Evolutionary conservation across 148 eudicot genomes (phyloP).

Genomic region (Mesembryanthemum crystallinum): DNA sequence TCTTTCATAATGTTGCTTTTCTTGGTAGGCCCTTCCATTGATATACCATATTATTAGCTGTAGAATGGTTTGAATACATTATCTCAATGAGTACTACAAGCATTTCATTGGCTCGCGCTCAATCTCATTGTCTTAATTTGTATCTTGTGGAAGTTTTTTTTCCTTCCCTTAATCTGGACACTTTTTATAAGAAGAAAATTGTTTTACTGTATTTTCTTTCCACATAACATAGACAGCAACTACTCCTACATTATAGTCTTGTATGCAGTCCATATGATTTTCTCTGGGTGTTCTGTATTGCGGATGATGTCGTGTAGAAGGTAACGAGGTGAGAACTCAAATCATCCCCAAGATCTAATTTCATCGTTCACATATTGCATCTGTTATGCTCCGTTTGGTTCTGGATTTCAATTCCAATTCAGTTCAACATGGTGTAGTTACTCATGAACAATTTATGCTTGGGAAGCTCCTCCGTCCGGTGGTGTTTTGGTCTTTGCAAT

Average conservation of each 20-base stretch:
- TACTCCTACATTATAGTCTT: neutral
- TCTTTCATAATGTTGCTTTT: constrained; percentile 1
- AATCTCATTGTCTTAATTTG: neutral
- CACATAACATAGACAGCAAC: neutral
- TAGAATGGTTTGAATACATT: constrained; percentile 8
- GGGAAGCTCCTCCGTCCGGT: no score
- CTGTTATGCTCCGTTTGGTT: no score
- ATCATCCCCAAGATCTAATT: no score
- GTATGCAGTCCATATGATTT: no score
- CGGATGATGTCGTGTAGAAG: no score
- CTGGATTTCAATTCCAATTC: no score
- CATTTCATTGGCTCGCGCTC: constrained; percentile 9
- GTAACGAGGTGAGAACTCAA: no score
- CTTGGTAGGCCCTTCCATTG: constrained; percentile 8
- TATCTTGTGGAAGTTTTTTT: constrained; percentile 9
- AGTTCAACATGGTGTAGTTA: no score
- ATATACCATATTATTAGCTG: neutral
- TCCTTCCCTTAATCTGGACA: neutral
- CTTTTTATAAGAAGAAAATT: neutral
- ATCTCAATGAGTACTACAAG: neutral
- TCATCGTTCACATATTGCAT: no score
- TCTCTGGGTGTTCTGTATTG: no score
- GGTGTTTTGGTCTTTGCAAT: constrained; percentile 13
- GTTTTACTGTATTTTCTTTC: neutral
- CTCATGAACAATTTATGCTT: no score